phyloP scores from a whole-genome alignment of 2,329 filamentous ascomycete genomes.

The Moelleriella libera region DNA sequence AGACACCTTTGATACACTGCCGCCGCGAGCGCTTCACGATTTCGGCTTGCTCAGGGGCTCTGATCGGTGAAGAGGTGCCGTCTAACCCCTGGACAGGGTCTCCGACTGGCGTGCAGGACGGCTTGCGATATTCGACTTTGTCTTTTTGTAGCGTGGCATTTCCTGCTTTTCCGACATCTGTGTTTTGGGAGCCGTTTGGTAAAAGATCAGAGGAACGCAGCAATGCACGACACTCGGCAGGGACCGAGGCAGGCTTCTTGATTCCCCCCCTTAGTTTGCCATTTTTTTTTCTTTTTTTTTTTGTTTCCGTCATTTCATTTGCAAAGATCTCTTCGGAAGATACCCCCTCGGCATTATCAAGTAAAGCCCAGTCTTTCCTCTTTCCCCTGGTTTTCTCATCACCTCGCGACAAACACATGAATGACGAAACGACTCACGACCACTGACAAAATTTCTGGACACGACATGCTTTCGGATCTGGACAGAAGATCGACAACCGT shows the following conservation, averaged over 20 bases:
- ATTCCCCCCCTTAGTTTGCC: conserved; percentile 11
- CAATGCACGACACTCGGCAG: conserved; percentile 43
- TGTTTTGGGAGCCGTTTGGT: conserved; percentile 12
- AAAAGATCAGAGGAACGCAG: conserved; percentile 46
- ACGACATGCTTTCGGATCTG: background rate
- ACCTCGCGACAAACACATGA: conserved; percentile 22
- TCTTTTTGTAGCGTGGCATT: conserved; percentile 12
- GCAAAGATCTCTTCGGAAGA: background rate
- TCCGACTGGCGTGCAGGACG: conserved; percentile 22
- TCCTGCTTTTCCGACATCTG: conserved; percentile 15
- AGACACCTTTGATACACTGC: too few relatives aligned
- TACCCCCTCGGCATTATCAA: too few relatives aligned
- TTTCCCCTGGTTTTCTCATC: conserved; percentile 18
- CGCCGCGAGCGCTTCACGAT: background rate
- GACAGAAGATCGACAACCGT: background rate
- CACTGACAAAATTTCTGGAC: conserved; percentile 13
- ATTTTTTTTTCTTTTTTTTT: conserved; percentile 11
- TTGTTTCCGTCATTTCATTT: conserved; percentile 21
- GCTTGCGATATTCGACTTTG: conserved; percentile 21
- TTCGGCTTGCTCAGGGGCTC: background rate
- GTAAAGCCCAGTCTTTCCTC: background rate
- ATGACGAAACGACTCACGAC: conserved; percentile 31
- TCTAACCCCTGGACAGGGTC: conserved; percentile 22
- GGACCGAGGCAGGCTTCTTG: conserved; percentile 26
- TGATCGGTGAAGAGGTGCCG: background rate